phyloP scores from a whole-genome alignment of 2,329 filamentous ascomycete genomes.

The Talaromyces verruculosus region DNA sequence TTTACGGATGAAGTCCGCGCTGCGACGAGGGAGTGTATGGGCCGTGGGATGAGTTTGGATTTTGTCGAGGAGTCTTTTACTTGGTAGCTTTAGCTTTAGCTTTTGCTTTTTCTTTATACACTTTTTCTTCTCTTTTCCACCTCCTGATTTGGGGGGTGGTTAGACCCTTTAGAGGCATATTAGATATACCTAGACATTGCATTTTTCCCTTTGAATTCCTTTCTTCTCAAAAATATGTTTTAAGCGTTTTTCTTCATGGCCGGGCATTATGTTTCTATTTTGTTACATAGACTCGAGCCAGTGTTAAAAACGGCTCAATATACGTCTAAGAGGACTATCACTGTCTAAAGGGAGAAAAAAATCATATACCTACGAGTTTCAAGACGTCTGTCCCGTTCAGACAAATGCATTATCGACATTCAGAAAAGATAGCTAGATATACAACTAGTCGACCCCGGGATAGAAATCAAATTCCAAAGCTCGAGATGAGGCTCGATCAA shows the following conservation, averaged over 20 bases:
- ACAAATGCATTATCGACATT: not conserved
- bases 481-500: not conserved
- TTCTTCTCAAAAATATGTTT: not conserved
- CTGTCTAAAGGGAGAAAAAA: too few relatives aligned
- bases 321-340: too few relatives aligned
- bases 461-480: not conserved
- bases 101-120: not conserved
- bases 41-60: conserved; percentile 56
- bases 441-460: not conserved
- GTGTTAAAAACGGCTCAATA: too few relatives aligned
- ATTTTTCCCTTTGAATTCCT: not conserved
- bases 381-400: not conserved
- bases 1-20: conserved; percentile 62
- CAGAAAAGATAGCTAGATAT: not conserved
- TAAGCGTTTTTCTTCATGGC: not conserved
- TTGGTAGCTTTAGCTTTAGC: conserved; percentile 43
- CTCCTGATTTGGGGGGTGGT: not conserved
- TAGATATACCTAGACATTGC: conserved; percentile 6
- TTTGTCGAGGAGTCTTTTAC: conserved; percentile 68
- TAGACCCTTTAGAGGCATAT: conserved; percentile 6
- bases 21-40: conserved; percentile 53
- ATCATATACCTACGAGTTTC: too few relatives aligned
- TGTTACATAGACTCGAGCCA: too few relatives aligned
- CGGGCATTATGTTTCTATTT: too few relatives aligned
- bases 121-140: not conserved